Base-by-base conservation (phyloP, 345 rosid species). In the Pistacia integerrima region DNA sequence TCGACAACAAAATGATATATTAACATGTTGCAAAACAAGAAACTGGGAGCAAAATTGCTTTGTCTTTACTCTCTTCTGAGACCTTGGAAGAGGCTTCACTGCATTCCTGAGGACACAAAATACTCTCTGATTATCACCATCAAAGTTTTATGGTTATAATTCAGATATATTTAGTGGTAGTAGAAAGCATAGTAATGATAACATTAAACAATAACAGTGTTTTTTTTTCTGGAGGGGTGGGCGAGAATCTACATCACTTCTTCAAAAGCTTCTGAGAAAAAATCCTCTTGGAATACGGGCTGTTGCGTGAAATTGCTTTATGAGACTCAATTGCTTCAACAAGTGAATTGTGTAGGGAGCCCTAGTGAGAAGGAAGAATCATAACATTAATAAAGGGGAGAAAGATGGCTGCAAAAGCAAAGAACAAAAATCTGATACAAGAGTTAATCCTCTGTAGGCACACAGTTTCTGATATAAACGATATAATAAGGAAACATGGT, bases 201-300 rank as follows among this genome's bases (percentile, higher is more conserved):
- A 2, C 17, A 30, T 25, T 25, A 13, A 54, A 54, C 18, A 62
- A 62, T 41, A 62, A 62, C 66, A 62, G 38, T 10, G 33, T 13
- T 62, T 30, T 36, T 62, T 66, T 38, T 38, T 8, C 46, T 8
- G 14, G 63, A n/a, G 52, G 22, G 25, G 5, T 8, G 2, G 73
- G 51, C 16, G 48, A 56, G 63, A 78, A 72, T 72, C 73, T 73
- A 73, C 77, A 73, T 78, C 72, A 78, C 73, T 78, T 78, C 72
- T 67, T 78, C 62, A 78, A 70, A 65, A 78, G 72, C 73, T 78
- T 78, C 73, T 78, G 77, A 49, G 81, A 78, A 60, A 78, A 73
- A 59, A 78, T 72, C 73, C 76, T 73, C 76, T 78, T 78, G 1
- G 81, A 78, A 70, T 72, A 78, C 2, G 81, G 81, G 72, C 76